Base-by-base conservation (phyloP, 169 alveolate genomes). In the Hepatocystis sp. region DNA sequence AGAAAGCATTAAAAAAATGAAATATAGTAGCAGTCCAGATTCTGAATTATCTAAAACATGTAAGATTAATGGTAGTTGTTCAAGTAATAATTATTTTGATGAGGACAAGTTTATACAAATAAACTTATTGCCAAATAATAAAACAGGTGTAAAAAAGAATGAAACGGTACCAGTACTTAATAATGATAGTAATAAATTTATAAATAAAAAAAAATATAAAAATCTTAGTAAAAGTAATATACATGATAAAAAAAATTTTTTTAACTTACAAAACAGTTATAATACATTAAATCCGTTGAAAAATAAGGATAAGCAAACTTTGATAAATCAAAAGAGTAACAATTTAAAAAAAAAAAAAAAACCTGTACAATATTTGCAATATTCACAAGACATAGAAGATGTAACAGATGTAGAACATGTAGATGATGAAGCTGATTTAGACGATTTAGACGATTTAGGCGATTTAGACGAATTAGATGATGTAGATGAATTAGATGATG, bases 11-110 rank as follows among this genome's bases (percentile, higher is more conserved):
- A 47, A 27, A 46, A 46, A 42, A 25, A 19, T 44, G 39, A 17
- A 27, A 19, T n/a, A 13, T 17, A 8, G 27, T 27, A 27, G 17
- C 13, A 34, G 51, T 15, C 25, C 42, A 23, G 39, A 67, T 42
- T 7, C 23, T 32, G 56, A 52, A 27, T n/a, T 32, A 13, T 7
- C 23, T 10, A 30, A n/a, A 44, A 17, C 55, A 25, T 44, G 28
- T 30, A 47, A 52, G 11, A 32, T 13, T 11, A 32, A 13, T 53
- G 44, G 11, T 17, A 52, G 47, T 27, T 42, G 32, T 36, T 5
- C 61, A 17, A 76, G 52, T 27, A 39, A 47, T 10, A 71, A 58
- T 25, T 71, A 32, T 39, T 71, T 71, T 49, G 86, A 71, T 46
- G n/a, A 40, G 36, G 86, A 71, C 7, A 71, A 58, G 42, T 71